Base-by-base conservation (phyloP, 2,329 filamentous ascomycete genomes). In the Elsinoe fawcettii region DNA sequence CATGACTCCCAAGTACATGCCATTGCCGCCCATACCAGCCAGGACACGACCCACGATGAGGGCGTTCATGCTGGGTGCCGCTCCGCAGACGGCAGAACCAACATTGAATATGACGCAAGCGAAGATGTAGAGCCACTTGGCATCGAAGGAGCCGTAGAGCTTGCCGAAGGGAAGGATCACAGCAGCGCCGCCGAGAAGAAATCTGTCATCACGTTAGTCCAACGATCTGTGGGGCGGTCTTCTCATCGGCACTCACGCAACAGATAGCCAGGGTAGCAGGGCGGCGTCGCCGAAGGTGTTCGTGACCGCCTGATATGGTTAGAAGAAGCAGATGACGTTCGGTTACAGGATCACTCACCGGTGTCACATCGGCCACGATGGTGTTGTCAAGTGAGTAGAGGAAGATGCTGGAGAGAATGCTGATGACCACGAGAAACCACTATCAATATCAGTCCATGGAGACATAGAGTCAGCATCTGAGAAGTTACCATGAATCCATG, bases 31-130 rank as follows among this genome's bases (percentile, higher is more conserved):
- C 7, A 65, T 61, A 3, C 69, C 69, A 41, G 64, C 64, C 16
- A 67, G 58, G 12, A 66, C 67, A 25, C 69, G 60, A 22, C 69
- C 69, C 23, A 69, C 59, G 43, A 71, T 66, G 12, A 68, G 54
- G 11, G 67, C 63, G 12, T 59, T 56, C 58, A 66, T 66, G 1
- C 58, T 60, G 2, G 64, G 61, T 5, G 69, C 69, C 3, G 60
- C 63, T 16, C 66, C 69, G 57, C 68, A 69, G 1, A 71, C 51
- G n/a, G 65, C 66, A 54, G 59, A 62, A 3, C 63, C 69, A 25
- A 63, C 53, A 20, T 63, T 34, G 36, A 69, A 71, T 14, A 70
- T 55, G 9, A 62, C 18, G n/a, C 64, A 47, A 25, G 53, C 62
- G 18, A 47, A 46, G 37, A 70, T 63, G 51, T 62, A 64, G 7